phyloP scores from a whole-genome alignment of 2,329 filamentous ascomycete species.

The Fusarium bulbicola region DNA sequence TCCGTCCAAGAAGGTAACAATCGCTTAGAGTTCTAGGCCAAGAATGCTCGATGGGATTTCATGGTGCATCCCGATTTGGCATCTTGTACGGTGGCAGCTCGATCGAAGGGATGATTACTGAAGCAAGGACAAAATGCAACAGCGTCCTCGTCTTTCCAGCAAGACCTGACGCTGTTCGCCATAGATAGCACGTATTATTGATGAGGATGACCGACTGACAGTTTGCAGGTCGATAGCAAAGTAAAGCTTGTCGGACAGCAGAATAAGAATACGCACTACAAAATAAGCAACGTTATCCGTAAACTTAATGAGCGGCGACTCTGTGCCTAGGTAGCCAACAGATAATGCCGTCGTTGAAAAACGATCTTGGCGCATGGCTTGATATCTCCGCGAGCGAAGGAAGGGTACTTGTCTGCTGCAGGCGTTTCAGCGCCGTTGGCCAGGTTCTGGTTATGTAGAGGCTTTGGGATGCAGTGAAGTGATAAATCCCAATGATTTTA shows the following conservation, averaged over 20 bases:
- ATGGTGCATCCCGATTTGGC: not conserved
- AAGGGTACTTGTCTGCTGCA: not conserved
- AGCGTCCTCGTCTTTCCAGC: not conserved
- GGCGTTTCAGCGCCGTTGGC: not conserved
- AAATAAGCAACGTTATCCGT: not conserved
- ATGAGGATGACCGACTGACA: not conserved
- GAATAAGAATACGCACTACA: not conserved
- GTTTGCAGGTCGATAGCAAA: not conserved
- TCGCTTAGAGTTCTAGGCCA: conserved; percentile 4
- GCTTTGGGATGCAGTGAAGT: not conserved
- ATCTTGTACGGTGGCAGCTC: not conserved
- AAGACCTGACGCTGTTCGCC: not conserved
- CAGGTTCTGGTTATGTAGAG: not conserved
- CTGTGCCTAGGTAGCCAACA: not conserved
- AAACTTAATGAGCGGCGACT: not conserved
- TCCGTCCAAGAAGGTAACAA: conserved; percentile 4
- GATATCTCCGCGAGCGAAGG: conserved; percentile 3
- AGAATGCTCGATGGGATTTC: not conserved
- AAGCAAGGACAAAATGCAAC: not conserved
- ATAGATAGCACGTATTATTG: not conserved
- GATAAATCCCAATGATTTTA: not conserved
- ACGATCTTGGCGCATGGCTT: not conserved
- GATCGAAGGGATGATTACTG: not conserved
- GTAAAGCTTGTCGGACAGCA: not conserved
- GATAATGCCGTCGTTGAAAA: not conserved